Conservation (phyloP, 495 filamentous ascomycete species). For the Talaromyces stipitatus region DNA sequence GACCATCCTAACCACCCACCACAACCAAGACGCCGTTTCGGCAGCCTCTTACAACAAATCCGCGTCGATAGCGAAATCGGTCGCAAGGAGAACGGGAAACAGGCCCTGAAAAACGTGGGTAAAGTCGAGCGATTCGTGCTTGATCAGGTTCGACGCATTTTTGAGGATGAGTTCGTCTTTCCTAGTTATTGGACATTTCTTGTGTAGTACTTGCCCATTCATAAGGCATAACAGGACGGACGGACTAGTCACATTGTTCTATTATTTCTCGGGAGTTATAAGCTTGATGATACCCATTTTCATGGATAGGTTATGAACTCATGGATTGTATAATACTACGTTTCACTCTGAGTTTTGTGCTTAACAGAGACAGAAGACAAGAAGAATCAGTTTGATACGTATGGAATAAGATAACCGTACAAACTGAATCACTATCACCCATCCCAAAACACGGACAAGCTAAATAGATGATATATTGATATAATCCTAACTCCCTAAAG, state of each 20-base stretch:
- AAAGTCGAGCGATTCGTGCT: slow-evolving; percentile 97
- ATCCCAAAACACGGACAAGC: neutral
- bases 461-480: neutral
- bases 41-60: slow-evolving; percentile 81
- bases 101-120: slow-evolving; percentile 93
- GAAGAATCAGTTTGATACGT: neutral
- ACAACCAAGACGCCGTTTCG: slow-evolving; percentile 35
- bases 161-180: slow-evolving; percentile 97
- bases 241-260: neutral
- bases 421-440: slow-evolving; percentile 16
- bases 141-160: slow-evolving; percentile 91
- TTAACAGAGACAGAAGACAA: neutral
- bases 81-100: slow-evolving; percentile 79
- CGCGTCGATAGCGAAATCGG: slow-evolving; percentile 97
- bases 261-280: neutral
- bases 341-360: too few species aligned
- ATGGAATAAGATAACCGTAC: slow-evolving; percentile 12
- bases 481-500: neutral
- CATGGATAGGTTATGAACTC: neutral
- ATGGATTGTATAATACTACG: neutral
- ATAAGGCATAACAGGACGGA: neutral
- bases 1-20: slow-evolving; percentile 7
- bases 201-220: slow-evolving; percentile 11
- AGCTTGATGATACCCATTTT: neutral
- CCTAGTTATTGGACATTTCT: slow-evolving; percentile 98